Conservation (phyloP, 768 basidiomycete genomes). For the Chalciporus chontae region DNA sequence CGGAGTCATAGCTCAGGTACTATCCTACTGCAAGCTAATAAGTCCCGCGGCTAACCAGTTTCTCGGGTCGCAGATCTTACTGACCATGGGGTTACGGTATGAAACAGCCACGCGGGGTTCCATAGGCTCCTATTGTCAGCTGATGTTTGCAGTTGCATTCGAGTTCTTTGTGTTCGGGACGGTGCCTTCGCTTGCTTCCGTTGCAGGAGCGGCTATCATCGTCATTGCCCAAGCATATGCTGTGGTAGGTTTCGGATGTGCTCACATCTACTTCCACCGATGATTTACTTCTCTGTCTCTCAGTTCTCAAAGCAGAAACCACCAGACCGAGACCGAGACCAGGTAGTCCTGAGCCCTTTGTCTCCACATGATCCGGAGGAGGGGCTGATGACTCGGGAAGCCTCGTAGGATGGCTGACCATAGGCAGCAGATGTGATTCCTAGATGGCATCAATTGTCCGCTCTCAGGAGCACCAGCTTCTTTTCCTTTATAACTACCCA, state of each 20-base stretch:
- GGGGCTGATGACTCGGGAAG: neutral
- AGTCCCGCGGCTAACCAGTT: neutral
- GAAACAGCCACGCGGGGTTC: slow-evolving; percentile 64
- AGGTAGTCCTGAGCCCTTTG: neutral
- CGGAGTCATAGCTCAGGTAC: slow-evolving; percentile 18
- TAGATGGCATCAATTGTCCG: neutral
- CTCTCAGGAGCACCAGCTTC: neutral
- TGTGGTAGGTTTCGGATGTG: slow-evolving; percentile 1
- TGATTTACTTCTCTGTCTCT: neutral
- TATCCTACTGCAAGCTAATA: too few relatives aligned
- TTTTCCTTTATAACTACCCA: neutral
- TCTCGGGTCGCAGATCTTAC: slow-evolving; percentile 36
- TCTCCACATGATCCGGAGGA: neutral
- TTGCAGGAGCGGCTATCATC: slow-evolving; percentile 64
- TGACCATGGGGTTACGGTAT: slow-evolving; percentile 60
- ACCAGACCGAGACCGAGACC: neutral
- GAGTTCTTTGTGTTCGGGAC: slow-evolving; percentile 65
- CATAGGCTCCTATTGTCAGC: slow-evolving; percentile 58
- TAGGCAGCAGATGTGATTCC: neutral
- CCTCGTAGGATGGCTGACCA: neutral
- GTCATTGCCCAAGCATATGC: slow-evolving; percentile 28
- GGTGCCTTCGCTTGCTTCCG: slow-evolving; percentile 53
- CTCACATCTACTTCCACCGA: neutral
- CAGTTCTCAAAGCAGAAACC: slow-evolving; percentile 5
- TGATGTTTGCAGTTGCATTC: slow-evolving; percentile 65